Base-by-base conservation (phyloP, 2,329 filamentous ascomycete genomes). In the Cytospora leucostoma region DNA sequence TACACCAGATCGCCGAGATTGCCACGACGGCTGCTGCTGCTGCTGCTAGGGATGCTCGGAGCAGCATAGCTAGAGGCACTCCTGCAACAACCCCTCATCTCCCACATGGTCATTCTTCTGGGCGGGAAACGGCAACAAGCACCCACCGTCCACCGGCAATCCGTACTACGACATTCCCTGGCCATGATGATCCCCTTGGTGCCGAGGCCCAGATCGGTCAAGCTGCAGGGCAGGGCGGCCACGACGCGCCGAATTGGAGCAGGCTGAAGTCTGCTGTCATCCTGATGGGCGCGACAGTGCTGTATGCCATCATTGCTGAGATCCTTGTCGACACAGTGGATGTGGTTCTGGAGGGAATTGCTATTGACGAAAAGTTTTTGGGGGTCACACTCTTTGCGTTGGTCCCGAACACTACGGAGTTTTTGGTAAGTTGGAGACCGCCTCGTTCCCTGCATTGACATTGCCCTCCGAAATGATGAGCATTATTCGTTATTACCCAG, bases 181-280 rank as follows among this genome's bases (percentile, higher is more conserved):
- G 82, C 13, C 74, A 77, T 40, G 85, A 86, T 47, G 82, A 84
- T 38, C 71, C 73, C 8, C 70, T 50, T 70, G 67, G 47, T 71
- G 61, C 21, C 59, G 66, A 65, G 21, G 65, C 65, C 11, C 58
- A 64, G 17, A 35, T 27, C 6, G 50, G 44, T 47, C 44, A 47
- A 47, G 74, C 71, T 40, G 77, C 77, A 33, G 60, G 54, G 2
- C 78, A 82, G 73, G 91, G 91, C 53, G 93, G 94, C 0, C 96
- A 99, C 71, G 95, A 99, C 75, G 95, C 95, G n/a, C 95, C 95
- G 5, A 99, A 99, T 74, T 99, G 95, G 95, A 92, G 94, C 71
- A 88, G 93, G 66, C 85, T 84, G 59, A 98, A 98, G 84, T 97
- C 92, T 80, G 84, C 92, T 2, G 81, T 97, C 54, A 94, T 99